Conservation (phyloP, 192 early-diverging fungal genomes). For the Neocallimastix lanati region DNA sequence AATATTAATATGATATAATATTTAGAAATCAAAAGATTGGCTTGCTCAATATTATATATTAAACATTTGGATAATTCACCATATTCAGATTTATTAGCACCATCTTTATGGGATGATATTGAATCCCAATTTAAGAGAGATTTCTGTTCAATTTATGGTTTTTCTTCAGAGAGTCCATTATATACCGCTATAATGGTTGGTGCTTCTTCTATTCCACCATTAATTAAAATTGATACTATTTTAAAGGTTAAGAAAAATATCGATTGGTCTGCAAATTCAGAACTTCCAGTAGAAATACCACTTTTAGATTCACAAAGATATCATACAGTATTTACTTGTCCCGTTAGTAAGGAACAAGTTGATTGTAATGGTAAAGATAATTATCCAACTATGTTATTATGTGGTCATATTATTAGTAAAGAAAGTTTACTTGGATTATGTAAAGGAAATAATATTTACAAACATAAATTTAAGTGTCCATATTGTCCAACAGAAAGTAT, state of each 20-base stretch:
- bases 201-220: conserved; percentile 70
- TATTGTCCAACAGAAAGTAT: conserved; percentile 84
- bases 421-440: conserved; percentile 71
- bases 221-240: conserved; percentile 75
- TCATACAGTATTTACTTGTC: conserved; percentile 93
- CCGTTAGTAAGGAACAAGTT: conserved; percentile 78
- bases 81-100: conserved; percentile 29
- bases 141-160: conserved; percentile 55
- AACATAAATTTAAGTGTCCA: conserved; percentile 79
- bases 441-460: conserved; percentile 31
- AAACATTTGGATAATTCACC: conserved; percentile 19
- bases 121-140: conserved; percentile 50
- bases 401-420: conserved; percentile 90
- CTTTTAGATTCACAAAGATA: conserved; percentile 67
- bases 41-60: conserved; percentile 24
- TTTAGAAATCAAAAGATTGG: conserved; percentile 34
- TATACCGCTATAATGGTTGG: conserved; percentile 52
- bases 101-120: conserved; percentile 27
- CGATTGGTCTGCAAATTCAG: conserved; percentile 82
- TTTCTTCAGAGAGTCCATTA: conserved; percentile 53
- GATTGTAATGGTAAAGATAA: conserved; percentile 40
- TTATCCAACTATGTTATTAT: conserved; percentile 94
- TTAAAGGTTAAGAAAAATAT: conserved; percentile 63
- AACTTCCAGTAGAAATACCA: conserved; percentile 84
- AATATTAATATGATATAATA: no score